phyloP scores from a whole-genome alignment of 2,329 filamentous ascomycete genomes.

The Gnomoniopsis smithogilvyi region DNA sequence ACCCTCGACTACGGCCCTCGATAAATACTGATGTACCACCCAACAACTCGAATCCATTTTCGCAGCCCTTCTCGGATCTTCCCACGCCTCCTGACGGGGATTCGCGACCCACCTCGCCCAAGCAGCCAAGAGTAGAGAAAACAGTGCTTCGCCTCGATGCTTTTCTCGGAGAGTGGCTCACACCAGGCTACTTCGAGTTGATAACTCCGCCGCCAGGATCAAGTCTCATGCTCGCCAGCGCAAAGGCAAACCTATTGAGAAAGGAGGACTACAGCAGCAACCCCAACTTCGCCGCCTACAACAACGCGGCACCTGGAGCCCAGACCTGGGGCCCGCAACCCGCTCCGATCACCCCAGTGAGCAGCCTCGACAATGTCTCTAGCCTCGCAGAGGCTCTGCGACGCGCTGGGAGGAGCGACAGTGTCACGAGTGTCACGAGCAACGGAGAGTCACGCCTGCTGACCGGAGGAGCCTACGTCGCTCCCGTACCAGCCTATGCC shows the following conservation, averaged over 20 bases:
- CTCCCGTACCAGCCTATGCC: slow-evolving; percentile 79
- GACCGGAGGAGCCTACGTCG: slow-evolving; percentile 54
- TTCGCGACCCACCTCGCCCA: slow-evolving; percentile 1
- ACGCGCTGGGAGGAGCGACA: slow-evolving; percentile 19
- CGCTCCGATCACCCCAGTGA: slow-evolving; percentile 15
- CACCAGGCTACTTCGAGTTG: slow-evolving; percentile 86
- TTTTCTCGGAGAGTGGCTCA: slow-evolving; percentile 93
- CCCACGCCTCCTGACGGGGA: slow-evolving; percentile 5
- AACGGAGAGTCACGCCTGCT: slow-evolving; percentile 18
- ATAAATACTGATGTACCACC: slow-evolving; percentile 19
- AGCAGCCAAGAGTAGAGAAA: slow-evolving; percentile 40
- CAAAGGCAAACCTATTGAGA: slow-evolving; percentile 81
- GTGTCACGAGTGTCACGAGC: slow-evolving; percentile 21
- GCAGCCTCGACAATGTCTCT: slow-evolving; percentile 26
- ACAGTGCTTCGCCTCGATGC: slow-evolving; percentile 78
- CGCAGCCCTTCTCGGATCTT: slow-evolving; percentile 21
- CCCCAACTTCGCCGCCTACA: slow-evolving; percentile 30
- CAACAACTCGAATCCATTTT: not conserved
- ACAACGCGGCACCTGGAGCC: slow-evolving; percentile 26
- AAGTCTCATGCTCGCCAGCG: slow-evolving; percentile 80
- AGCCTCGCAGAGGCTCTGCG: slow-evolving; percentile 34
- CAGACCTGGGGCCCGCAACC: slow-evolving; percentile 37
- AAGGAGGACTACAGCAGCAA: slow-evolving; percentile 64
- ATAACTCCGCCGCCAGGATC: slow-evolving; percentile 88
- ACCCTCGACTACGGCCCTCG: slow-evolving; percentile 19